Evolutionary conservation across 345 rosid species (phyloP).

Genomic region (Eucalyptus erythrocorys): DNA sequence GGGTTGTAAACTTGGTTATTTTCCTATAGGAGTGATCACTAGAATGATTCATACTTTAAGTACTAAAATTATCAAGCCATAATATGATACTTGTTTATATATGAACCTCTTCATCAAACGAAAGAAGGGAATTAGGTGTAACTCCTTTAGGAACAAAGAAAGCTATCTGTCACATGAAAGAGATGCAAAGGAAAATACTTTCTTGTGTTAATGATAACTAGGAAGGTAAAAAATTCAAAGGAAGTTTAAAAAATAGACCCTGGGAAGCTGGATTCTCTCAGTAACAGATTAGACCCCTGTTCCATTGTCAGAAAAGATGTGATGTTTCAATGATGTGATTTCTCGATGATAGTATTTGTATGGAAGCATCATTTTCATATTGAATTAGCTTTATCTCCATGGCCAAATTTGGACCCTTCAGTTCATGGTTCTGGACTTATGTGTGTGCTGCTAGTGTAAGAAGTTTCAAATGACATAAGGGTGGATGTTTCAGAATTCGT

Average conservation of each 20-base stretch:
- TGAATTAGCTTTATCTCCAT: background rate
- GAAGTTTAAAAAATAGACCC: background rate
- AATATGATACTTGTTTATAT: background rate
- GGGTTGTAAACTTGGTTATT: background rate
- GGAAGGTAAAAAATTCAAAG: background rate
- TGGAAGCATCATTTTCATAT: background rate
- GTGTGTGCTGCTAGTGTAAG: background rate
- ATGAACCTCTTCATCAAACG: background rate
- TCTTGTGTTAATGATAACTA: background rate
- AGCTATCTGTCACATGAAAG: background rate
- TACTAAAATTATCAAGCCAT: background rate
- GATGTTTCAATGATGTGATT: background rate
- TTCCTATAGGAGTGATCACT: background rate
- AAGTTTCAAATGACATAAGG: background rate
- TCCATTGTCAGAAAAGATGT: background rate
- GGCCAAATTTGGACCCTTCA: background rate
- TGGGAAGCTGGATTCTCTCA: background rate
- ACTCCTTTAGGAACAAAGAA: background rate
- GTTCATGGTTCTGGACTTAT: background rate
- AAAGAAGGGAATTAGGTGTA: background rate
- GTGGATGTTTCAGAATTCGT: background rate
- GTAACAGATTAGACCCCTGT: background rate
- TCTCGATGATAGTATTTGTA: background rate
- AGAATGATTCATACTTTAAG: background rate
- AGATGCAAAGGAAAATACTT: background rate